phyloP scores from a whole-genome alignment of 176 grass and related monocot species.

The Raddia distichophylla region DNA sequence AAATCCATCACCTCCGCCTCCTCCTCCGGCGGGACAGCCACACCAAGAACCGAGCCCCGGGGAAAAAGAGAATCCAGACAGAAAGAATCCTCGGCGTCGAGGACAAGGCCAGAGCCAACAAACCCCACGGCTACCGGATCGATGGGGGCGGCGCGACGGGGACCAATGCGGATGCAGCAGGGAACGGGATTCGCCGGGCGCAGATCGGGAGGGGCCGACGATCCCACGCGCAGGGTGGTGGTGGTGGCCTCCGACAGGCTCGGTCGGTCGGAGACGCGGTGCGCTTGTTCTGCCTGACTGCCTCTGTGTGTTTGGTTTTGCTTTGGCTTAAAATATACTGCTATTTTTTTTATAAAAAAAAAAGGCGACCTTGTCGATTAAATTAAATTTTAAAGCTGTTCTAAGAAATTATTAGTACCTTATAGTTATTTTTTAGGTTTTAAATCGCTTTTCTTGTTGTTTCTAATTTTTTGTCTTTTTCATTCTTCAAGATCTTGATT shows the following conservation, averaged over 20 bases:
- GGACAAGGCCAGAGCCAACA: conserved; percentile 11
- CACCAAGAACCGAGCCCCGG: conserved; percentile 10
- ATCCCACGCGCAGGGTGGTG: background rate
- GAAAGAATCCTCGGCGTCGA: conserved; percentile 4
- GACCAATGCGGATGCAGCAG: conserved; percentile 9
- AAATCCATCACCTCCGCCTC: conserved; percentile 70
- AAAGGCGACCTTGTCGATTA: no score
- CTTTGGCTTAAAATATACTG: conserved; percentile 38
- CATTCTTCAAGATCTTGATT: no score
- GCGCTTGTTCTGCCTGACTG: background rate
- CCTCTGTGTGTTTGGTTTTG: conserved; percentile 25
- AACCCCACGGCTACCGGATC: conserved; percentile 25
- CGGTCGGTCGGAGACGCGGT: conserved; percentile 34
- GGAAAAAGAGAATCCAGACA: conserved; percentile 33
- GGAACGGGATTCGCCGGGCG: background rate
- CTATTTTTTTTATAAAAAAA: no score
- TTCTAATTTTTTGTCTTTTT: no score
- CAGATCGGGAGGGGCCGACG: conserved; percentile 6
- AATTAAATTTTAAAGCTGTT: no score
- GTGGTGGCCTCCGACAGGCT: conserved; percentile 32
- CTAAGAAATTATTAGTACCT: no score
- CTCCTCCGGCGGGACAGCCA: background rate
- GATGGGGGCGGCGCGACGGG: background rate
- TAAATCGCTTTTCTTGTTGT: no score
- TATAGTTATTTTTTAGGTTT: no score